These are phyloP conservation scores for Fusarium sp. DNA, from an alignment of 2,329 filamentous ascomycete species.

Conservation along the genomic window DNA sequence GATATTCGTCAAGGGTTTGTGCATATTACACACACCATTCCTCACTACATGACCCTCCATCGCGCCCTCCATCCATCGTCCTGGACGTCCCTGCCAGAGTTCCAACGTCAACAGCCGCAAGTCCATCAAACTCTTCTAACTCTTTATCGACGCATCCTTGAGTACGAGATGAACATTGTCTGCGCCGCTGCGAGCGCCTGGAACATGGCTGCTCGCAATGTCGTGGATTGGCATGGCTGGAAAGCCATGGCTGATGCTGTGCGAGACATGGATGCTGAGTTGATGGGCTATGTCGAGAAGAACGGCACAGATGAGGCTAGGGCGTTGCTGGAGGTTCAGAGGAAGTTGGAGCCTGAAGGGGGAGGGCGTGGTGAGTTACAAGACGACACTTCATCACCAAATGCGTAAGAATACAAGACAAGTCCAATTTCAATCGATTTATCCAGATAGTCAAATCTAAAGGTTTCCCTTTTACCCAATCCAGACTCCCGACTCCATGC, in stretches of 20 bases:
- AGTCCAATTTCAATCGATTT: not conserved
- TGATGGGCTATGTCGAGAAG: constrained; percentile 36
- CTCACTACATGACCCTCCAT: constrained; percentile 48
- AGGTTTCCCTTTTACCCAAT: not conserved
- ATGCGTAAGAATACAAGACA: not conserved
- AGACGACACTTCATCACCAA: not conserved
- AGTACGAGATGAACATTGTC: constrained; percentile 53
- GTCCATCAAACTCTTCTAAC: constrained; percentile 38
- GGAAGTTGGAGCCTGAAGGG: constrained; percentile 24
- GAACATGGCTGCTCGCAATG: constrained; percentile 50
- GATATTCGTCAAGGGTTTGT: constrained; percentile 45
- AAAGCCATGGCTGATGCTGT: constrained; percentile 41
- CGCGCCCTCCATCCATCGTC: constrained; percentile 38
- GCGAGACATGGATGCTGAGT: constrained; percentile 39
- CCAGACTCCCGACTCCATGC: not conserved
- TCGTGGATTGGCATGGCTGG: constrained; percentile 49
- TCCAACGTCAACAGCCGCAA: constrained; percentile 31
- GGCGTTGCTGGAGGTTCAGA: constrained; percentile 23
- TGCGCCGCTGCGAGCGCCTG: constrained; percentile 50
- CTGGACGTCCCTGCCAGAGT: constrained; percentile 39
- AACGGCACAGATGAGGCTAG: constrained; percentile 28
- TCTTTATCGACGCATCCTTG: constrained; percentile 47
- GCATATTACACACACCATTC: constrained; percentile 46
- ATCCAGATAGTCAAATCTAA: constrained; percentile 6
- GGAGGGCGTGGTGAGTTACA: constrained; percentile 10